These are phyloP conservation scores for Lanzia echinophila DNA, from an alignment of 2,329 filamentous ascomycete genomes.

Conservation along the genomic window DNA sequence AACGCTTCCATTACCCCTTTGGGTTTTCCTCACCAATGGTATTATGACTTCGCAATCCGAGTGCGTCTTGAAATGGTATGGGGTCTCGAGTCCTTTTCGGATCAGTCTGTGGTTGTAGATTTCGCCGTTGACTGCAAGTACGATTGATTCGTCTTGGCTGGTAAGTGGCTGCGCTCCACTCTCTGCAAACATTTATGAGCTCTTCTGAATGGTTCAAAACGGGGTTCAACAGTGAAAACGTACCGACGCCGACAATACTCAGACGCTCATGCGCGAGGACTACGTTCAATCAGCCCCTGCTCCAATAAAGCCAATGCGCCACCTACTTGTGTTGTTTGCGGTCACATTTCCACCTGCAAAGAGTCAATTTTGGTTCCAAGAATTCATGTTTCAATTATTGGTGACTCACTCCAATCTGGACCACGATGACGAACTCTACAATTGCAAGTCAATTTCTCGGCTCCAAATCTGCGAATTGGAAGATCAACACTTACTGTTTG, in stretches of 20 bases:
- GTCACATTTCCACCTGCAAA: constrained; percentile 63
- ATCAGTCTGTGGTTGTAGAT: constrained; percentile 99
- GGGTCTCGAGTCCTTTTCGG: constrained; percentile 74
- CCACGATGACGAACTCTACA: constrained; percentile 64
- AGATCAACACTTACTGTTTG: constrained; percentile 64
- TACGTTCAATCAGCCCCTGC: constrained; percentile 34
- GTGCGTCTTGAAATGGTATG: constrained; percentile 96
- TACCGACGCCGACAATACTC: constrained; percentile 81
- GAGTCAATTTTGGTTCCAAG: constrained; percentile 2
- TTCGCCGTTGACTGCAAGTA: constrained; percentile 96
- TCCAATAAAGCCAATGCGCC: neutral
- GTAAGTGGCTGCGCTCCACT: constrained; percentile 92
- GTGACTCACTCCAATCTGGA: constrained; percentile 75
- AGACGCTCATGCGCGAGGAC: constrained; percentile 96
- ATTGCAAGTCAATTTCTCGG: neutral
- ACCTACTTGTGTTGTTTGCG: constrained; percentile 82
- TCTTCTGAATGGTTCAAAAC: neutral
- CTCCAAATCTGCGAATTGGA: neutral
- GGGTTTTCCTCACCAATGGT: constrained; percentile 61
- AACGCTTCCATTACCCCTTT: neutral
- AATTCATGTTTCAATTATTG: neutral
- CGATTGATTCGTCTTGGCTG: constrained; percentile 81
- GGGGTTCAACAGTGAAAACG: neutral
- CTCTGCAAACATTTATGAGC: constrained; percentile 34
- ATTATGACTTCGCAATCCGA: constrained; percentile 99